Conservation (phyloP, 2,329 filamentous ascomycete genomes). For the Teratosphaeria nubilosa region DNA sequence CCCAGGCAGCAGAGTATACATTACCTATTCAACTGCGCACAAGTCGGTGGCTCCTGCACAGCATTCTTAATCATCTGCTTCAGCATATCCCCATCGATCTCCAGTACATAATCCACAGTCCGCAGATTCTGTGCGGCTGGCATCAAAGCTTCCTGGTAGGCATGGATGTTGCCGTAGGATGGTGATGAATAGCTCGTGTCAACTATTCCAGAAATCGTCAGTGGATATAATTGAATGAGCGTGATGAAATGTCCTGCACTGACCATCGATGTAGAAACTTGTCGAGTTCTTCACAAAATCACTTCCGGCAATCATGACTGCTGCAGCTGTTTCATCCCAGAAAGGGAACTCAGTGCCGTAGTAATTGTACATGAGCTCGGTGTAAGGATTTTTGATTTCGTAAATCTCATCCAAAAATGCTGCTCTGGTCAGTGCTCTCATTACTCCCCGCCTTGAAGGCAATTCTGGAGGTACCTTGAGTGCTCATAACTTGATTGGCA, state of each 20-base stretch:
- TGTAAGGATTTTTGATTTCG: conserved; percentile 30
- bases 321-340: conserved; percentile 39
- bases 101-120: conserved; percentile 33
- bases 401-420: conserved; percentile 30
- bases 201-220: conserved; percentile 9
- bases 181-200: conserved; percentile 32
- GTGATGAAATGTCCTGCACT: background rate
- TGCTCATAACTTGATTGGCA: conserved; percentile 38
- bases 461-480: conserved; percentile 9
- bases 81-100: conserved; percentile 28
- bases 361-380: conserved; percentile 28
- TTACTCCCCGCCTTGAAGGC: conserved; percentile 29
- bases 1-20: background rate
- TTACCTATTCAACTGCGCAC: background rate
- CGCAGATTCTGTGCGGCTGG: conserved; percentile 24
- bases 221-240: background rate
- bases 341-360: conserved; percentile 34
- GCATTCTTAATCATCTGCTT: conserved; percentile 29
- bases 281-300: conserved; percentile 29
- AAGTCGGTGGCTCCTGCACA: conserved; percentile 21
- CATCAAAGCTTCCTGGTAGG: conserved; percentile 32
- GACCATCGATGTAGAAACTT: conserved; percentile 31
- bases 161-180: conserved; percentile 35
- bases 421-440: background rate
- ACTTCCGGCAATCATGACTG: conserved; percentile 29